phyloP scores from a whole-genome alignment of 768 basidiomycete genomes.

The Hygrocybe punicea region DNA sequence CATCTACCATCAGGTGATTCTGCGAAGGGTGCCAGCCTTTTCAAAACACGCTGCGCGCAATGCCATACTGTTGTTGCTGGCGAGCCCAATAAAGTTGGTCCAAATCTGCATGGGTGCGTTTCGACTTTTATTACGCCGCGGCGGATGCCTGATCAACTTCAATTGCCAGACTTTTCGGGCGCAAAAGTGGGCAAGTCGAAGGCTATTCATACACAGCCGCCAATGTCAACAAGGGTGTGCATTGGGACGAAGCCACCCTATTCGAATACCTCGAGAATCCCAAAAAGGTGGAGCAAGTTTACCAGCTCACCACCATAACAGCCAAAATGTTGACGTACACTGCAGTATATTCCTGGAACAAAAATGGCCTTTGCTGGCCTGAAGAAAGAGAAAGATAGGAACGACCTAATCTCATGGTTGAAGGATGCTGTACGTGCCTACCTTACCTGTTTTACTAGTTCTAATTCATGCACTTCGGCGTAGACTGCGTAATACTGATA shows the following conservation, averaged over 20 bases:
- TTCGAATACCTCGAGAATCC: constrained; percentile 97
- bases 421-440: constrained; percentile 61
- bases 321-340: background rate
- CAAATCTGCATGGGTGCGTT: constrained; percentile 88
- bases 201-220: constrained; percentile 92
- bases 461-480: background rate
- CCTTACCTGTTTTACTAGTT: background rate
- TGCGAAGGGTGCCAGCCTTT: constrained; percentile 86
- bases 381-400: constrained; percentile 98
- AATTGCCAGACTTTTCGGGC: constrained; percentile 65
- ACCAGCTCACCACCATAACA: background rate
- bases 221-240: constrained; percentile 91
- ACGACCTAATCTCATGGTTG: constrained; percentile 84
- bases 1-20: constrained; percentile 61
- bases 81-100: constrained; percentile 86
- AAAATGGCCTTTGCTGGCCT: constrained; percentile 99
- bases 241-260: constrained; percentile 83
- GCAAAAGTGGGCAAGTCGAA: constrained; percentile 80
- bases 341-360: constrained; percentile 88
- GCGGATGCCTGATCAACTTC: background rate
- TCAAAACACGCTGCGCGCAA: constrained; percentile 94
- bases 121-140: background rate
- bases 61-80: constrained; percentile 85
- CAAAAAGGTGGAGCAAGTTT: constrained; percentile 65
- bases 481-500: background rate